phyloP scores from a whole-genome alignment of 805 yeast species.

The Metschnikowia henanensis region DNA sequence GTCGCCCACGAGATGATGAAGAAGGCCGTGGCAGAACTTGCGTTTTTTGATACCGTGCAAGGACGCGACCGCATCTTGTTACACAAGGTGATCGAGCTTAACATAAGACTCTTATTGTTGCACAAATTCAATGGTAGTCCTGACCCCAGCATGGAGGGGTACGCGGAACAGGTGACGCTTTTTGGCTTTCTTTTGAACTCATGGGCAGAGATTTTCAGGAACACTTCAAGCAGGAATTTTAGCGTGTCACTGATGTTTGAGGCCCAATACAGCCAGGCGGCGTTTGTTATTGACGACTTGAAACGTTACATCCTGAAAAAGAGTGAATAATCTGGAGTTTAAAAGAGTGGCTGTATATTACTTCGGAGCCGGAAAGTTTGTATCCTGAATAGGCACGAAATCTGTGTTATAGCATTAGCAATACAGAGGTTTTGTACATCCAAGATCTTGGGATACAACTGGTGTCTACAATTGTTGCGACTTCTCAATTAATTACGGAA shows the following conservation, averaged over 20 bases:
- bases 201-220: not conserved
- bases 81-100: not conserved
- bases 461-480: too few relatives aligned
- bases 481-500: too few relatives aligned
- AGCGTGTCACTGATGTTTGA: constrained; percentile 1
- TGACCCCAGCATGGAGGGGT: not conserved
- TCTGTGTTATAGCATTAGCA: too few relatives aligned
- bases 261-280: not conserved
- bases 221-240: not conserved
- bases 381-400: too few relatives aligned
- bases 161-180: not conserved
- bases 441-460: too few relatives aligned
- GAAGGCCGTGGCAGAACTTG: not conserved
- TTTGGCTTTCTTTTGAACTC: not conserved
- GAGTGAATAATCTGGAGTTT: too few relatives aligned
- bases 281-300: not conserved
- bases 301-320: not conserved
- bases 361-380: too few relatives aligned
- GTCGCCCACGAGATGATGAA: not conserved
- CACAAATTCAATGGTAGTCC: constrained; percentile 1
- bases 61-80: not conserved
- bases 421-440: too few relatives aligned
- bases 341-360: too few relatives aligned
- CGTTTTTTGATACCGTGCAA: not conserved
- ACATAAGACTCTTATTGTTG: not conserved